phyloP scores from a whole-genome alignment of 2,329 filamentous ascomycete species.

The Talaromyces sp. region DNA sequence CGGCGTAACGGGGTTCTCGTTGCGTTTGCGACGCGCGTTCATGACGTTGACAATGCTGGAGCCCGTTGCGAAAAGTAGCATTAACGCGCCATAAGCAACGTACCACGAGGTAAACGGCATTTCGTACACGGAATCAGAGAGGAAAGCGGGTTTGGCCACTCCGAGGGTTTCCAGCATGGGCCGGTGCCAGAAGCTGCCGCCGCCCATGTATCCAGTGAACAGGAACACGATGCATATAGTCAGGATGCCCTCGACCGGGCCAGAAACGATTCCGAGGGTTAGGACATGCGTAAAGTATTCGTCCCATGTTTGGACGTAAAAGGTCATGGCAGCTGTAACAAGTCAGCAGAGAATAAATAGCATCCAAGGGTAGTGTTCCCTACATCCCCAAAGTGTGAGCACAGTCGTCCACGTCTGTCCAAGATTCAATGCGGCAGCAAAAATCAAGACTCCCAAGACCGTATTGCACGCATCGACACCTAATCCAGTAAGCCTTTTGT shows the following conservation, averaged over 20 bases:
- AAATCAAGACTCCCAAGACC: slow-evolving; percentile 85
- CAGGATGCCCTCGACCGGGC: slow-evolving; percentile 89
- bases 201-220: slow-evolving; percentile 77
- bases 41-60: slow-evolving; percentile 74
- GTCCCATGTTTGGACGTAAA: slow-evolving; percentile 98
- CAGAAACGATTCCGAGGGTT: slow-evolving; percentile 85
- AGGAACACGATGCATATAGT: slow-evolving; percentile 77
- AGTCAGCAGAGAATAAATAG: background rate
- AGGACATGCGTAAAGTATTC: slow-evolving; percentile 98
- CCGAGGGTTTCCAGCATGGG: slow-evolving; percentile 68
- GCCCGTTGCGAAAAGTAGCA: slow-evolving; percentile 80
- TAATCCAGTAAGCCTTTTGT: slow-evolving; percentile 18
- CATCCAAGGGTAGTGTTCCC: slow-evolving; percentile 22
- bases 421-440: slow-evolving; percentile 86
- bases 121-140: slow-evolving; percentile 69
- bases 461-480: slow-evolving; percentile 93
- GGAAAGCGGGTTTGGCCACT: slow-evolving; percentile 55
- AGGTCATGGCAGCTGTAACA: slow-evolving; percentile 70
- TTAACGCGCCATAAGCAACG: slow-evolving; percentile 74
- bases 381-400: slow-evolving; percentile 74
- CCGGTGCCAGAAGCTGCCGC: slow-evolving; percentile 89
- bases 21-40: slow-evolving; percentile 68
- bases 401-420: slow-evolving; percentile 90
- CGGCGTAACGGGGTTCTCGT: slow-evolving; percentile 58
- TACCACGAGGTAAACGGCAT: slow-evolving; percentile 90